These are phyloP conservation scores for Thielaviopsis cerberus DNA, from an alignment of 2,329 filamentous ascomycete species.

Conservation along the genomic window DNA sequence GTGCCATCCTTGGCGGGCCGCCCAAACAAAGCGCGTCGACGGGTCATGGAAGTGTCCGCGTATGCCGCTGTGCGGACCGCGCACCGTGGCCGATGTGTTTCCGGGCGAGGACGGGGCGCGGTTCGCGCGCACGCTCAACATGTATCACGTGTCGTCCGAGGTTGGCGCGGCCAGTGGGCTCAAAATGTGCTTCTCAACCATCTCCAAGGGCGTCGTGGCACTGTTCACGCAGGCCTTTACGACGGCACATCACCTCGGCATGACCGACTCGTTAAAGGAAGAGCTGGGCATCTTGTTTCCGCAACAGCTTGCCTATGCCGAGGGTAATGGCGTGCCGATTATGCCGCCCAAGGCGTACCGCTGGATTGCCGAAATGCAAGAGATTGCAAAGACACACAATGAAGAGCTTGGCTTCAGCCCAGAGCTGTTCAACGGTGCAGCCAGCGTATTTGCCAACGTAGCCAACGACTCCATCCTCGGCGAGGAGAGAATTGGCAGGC, in stretches of 20 bases:
- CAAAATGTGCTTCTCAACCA: slow-evolving; percentile 47
- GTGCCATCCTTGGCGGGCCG: background rate
- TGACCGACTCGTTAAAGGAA: slow-evolving; percentile 37
- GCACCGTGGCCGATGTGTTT: background rate
- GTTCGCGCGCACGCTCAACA: slow-evolving; percentile 22
- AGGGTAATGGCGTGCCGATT: slow-evolving; percentile 29
- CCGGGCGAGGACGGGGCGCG: background rate
- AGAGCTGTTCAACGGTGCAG: slow-evolving; percentile 39
- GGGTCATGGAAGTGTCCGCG: background rate
- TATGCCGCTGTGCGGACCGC: background rate
- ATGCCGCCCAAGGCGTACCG: slow-evolving; percentile 62
- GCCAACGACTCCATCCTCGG: slow-evolving; percentile 43
- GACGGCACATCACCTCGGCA: slow-evolving; percentile 44
- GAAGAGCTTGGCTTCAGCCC: slow-evolving; percentile 44
- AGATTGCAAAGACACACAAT: slow-evolving; percentile 47
- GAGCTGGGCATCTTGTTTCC: slow-evolving; percentile 36
- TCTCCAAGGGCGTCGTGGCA: slow-evolving; percentile 47
- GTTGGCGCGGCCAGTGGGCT: slow-evolving; percentile 40
- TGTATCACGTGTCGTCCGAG: slow-evolving; percentile 27
- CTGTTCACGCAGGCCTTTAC: slow-evolving; percentile 53
- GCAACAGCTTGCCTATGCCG: slow-evolving; percentile 25
- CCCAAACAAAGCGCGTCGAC: background rate
- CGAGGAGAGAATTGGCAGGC: slow-evolving; percentile 35
- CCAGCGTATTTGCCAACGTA: slow-evolving; percentile 41
- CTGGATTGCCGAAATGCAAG: slow-evolving; percentile 61